These are phyloP conservation scores for Colletotrichum sp. DNA, from an alignment of 2,329 filamentous ascomycete species.

Conservation along the genomic window DNA sequence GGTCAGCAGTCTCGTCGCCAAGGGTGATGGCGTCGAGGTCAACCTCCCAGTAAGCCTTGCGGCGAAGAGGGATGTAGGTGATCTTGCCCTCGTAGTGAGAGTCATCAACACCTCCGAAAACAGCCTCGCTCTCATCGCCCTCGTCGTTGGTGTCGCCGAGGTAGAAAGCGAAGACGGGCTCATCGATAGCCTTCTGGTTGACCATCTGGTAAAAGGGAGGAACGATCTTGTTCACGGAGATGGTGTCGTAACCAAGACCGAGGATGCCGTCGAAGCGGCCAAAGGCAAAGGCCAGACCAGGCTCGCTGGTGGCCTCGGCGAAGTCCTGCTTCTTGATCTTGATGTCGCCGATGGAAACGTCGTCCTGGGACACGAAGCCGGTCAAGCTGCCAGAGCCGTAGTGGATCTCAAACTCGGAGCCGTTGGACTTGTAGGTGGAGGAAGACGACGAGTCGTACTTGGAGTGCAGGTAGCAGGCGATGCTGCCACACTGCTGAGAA, in stretches of 20 bases:
- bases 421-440: slow-evolving; percentile 92
- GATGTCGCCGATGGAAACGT: slow-evolving; percentile 85
- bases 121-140: slow-evolving; percentile 80
- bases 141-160: slow-evolving; percentile 75
- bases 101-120: slow-evolving; percentile 89
- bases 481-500: slow-evolving; percentile 86
- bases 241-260: slow-evolving; percentile 91
- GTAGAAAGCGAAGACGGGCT: slow-evolving; percentile 96
- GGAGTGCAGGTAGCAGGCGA: slow-evolving; percentile 95
- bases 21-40: slow-evolving; percentile 92
- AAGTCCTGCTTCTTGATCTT: slow-evolving; percentile 91
- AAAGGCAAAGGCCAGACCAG: slow-evolving; percentile 96
- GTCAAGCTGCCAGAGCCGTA: slow-evolving; percentile 95
- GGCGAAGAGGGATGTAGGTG: slow-evolving; percentile 90
- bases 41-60: slow-evolving; percentile 99
- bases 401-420: slow-evolving; percentile 87
- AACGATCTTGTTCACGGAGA: slow-evolving; percentile 94
- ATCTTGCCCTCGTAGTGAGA: slow-evolving; percentile 84
- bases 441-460: slow-evolving; percentile 95
- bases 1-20: slow-evolving; percentile 83
- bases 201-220: slow-evolving; percentile 98
- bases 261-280: slow-evolving; percentile 97
- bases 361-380: slow-evolving; percentile 92
- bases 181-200: slow-evolving; percentile 86
- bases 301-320: slow-evolving; percentile 94